A percentile compares a stretch with the other conserved stretches of the same genome.
Evolutionary conservation across 192 early-diverging fungal species (phyloP).

Genomic region (Coemansia sp.): DNA sequence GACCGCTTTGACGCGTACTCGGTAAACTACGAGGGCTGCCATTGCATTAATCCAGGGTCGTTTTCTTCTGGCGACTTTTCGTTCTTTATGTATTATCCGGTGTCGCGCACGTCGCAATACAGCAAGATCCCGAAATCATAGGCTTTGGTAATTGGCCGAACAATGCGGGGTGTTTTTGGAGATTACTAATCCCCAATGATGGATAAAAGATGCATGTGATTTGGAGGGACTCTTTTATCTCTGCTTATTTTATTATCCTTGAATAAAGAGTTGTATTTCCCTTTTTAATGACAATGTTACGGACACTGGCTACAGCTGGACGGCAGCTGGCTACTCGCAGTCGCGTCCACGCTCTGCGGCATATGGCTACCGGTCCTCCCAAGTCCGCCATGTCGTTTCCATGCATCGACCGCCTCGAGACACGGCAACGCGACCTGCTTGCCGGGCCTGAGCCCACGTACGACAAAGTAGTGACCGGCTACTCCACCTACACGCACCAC

Average conservation of each 20-base stretch:
- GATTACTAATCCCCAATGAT: too few species aligned
- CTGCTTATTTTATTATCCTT: background rate
- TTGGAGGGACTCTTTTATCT: background rate
- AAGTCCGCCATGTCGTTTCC: constrained; percentile 60
- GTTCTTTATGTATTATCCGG: constrained; percentile 76
- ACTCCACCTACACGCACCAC: constrained; percentile 63
- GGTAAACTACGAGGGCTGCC: constrained; percentile 72
- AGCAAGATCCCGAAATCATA: constrained; percentile 36
- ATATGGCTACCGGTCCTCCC: background rate
- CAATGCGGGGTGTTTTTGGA: too few species aligned
- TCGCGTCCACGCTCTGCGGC: background rate
- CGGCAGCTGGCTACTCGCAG: background rate
- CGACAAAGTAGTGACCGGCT: constrained; percentile 77
- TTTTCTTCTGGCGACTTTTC: constrained; percentile 64
- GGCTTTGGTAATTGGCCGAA: too few species aligned
- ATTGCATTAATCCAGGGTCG: constrained; percentile 78
- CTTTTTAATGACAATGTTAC: background rate
- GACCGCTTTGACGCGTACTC: constrained; percentile 82
- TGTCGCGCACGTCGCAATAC: constrained; percentile 53
- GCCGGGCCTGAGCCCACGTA: constrained; percentile 81
- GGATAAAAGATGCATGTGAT: too few species aligned
- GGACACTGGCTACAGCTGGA: background rate
- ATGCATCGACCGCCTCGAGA: constrained; percentile 68
- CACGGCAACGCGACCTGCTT: constrained; percentile 61
- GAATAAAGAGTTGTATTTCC: too few species aligned